phyloP scores from a whole-genome alignment of 805 yeast genomes.

The Candida bentonensis region DNA sequence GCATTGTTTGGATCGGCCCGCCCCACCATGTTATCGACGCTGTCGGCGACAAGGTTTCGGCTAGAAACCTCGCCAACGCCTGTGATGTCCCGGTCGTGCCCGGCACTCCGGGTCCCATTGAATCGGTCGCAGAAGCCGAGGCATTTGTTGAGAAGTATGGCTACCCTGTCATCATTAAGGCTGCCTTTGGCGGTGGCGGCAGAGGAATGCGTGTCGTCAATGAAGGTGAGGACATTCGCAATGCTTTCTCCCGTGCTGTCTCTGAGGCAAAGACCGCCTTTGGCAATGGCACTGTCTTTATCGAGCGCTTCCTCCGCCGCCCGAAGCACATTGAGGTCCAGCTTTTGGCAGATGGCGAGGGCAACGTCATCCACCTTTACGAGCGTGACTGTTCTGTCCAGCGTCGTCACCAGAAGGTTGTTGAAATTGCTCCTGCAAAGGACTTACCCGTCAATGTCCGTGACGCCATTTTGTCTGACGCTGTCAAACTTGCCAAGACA shows the following conservation, averaged over 20 bases:
- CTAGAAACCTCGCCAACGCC: constrained; percentile 70
- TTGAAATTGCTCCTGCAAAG: constrained; percentile 95
- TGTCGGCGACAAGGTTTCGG: constrained; percentile 95
- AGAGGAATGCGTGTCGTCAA: constrained; percentile 99
- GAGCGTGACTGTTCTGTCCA: constrained; percentile 99
- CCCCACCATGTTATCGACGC: constrained; percentile 74
- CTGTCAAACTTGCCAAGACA: constrained; percentile 76
- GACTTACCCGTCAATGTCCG: constrained; percentile 71
- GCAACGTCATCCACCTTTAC: constrained; percentile 87
- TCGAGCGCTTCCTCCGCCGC: constrained; percentile 85
- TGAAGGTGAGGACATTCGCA: constrained; percentile 85
- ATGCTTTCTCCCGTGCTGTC: constrained; percentile 86
- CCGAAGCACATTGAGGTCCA: constrained; percentile 99
- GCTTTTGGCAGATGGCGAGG: constrained; percentile 82
- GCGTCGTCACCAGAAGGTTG: constrained; percentile 98
- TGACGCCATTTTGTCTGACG: constrained; percentile 87
- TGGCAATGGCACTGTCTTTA: constrained; percentile 96
- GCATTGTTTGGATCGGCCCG: constrained; percentile 96
- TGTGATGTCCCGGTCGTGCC: constrained; percentile 90
- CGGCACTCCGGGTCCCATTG: constrained; percentile 96
- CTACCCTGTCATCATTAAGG: constrained; percentile 92
- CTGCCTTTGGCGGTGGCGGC: constrained; percentile 99
- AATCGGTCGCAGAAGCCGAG: constrained; percentile 58
- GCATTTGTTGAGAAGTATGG: constrained; percentile 76
- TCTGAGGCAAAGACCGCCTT: constrained; percentile 93